These are phyloP conservation scores for Amanita phalloides DNA, from an alignment of 768 basidiomycete species.

Conservation along the genomic window DNA sequence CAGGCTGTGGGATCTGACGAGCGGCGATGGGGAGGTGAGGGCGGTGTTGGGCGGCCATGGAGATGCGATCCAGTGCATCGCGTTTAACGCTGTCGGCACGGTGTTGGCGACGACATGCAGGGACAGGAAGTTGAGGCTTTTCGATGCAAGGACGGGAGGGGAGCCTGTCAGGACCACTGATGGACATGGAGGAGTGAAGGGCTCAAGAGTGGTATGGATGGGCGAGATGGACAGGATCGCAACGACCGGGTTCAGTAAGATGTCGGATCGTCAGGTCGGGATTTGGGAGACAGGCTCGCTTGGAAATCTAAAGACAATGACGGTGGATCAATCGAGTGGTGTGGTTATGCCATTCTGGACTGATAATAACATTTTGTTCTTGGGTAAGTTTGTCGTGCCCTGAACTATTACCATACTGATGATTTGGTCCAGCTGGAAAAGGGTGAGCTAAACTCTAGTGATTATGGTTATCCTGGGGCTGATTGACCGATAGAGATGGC, in stretches of 20 bases:
- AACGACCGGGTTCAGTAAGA: slow-evolving; percentile 94
- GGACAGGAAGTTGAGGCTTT: slow-evolving; percentile 86
- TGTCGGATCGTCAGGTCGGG: slow-evolving; percentile 86
- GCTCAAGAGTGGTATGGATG: slow-evolving; percentile 83
- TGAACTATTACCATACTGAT: neutral
- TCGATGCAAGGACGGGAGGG: slow-evolving; percentile 76
- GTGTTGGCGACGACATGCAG: slow-evolving; percentile 83
- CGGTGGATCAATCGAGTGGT: slow-evolving; percentile 84
- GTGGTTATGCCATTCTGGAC: slow-evolving; percentile 98
- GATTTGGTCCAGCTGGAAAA: slow-evolving; percentile 56
- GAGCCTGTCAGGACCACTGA: slow-evolving; percentile 79
- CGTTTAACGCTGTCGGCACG: slow-evolving; percentile 75
- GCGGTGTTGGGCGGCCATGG: slow-evolving; percentile 61
- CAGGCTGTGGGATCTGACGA: slow-evolving; percentile 86
- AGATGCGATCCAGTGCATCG: slow-evolving; percentile 80
- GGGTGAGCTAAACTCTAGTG: slow-evolving; percentile 23
- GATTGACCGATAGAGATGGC: slow-evolving; percentile 41
- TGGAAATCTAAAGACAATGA: slow-evolving; percentile 63
- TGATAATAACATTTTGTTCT: slow-evolving; percentile 86
- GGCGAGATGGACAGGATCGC: slow-evolving; percentile 82
- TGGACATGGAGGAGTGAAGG: slow-evolving; percentile 91
- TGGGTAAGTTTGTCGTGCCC: slow-evolving; percentile 32
- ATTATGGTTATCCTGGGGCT: neutral
- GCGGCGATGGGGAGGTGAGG: slow-evolving; percentile 47
- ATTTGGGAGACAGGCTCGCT: slow-evolving; percentile 85